Conservation (phyloP, 108 stramenopile species). For the Cafeteria roenbergensis region DNA sequence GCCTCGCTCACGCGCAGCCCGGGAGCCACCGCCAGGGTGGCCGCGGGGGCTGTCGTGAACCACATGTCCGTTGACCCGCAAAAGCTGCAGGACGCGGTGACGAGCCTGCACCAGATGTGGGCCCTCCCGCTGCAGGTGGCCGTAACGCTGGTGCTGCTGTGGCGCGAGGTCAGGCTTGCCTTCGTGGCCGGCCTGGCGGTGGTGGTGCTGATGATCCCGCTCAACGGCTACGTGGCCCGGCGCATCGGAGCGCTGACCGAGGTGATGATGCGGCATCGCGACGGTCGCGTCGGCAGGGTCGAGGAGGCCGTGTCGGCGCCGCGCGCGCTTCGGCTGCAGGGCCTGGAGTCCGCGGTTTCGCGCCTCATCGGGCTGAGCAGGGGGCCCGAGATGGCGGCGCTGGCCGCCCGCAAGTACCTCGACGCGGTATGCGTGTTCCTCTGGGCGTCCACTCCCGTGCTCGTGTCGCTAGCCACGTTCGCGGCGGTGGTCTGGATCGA, state of each 20-base stretch:
- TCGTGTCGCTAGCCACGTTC: slow-evolving; percentile 24
- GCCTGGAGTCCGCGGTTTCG: slow-evolving; percentile 20
- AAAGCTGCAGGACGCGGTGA: slow-evolving; percentile 22
- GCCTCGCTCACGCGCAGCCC: not conserved
- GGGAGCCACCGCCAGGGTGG: not conserved
- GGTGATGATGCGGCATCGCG: slow-evolving; percentile 33
- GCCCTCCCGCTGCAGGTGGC: slow-evolving; percentile 34
- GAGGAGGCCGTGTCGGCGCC: slow-evolving; percentile 23
- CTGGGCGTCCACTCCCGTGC: slow-evolving; percentile 34
- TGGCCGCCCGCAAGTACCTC: slow-evolving; percentile 26
- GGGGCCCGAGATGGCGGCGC: slow-evolving; percentile 14
- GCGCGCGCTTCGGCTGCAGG: slow-evolving; percentile 25
- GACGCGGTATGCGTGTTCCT: slow-evolving; percentile 39
- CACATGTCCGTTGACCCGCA: slow-evolving; percentile 34
- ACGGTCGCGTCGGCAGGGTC: slow-evolving; percentile 25
- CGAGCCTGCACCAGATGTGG: slow-evolving; percentile 36
- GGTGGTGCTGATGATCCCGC: slow-evolving; percentile 28
- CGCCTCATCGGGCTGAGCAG: slow-evolving; percentile 11
- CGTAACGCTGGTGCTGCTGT: slow-evolving; percentile 35
- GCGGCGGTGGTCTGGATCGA: slow-evolving; percentile 6
- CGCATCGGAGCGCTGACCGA: slow-evolving; percentile 28
- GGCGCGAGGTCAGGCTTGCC: slow-evolving; percentile 29
- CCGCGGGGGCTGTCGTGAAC: slow-evolving; percentile 23
- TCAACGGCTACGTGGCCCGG: slow-evolving; percentile 28
- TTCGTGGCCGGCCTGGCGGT: slow-evolving; percentile 33